Evolutionary conservation across 371 early-diverging fungal species (phyloP), one percentile per base, ranked within the genome.

Genomic region (Mucor indicus): DNA sequence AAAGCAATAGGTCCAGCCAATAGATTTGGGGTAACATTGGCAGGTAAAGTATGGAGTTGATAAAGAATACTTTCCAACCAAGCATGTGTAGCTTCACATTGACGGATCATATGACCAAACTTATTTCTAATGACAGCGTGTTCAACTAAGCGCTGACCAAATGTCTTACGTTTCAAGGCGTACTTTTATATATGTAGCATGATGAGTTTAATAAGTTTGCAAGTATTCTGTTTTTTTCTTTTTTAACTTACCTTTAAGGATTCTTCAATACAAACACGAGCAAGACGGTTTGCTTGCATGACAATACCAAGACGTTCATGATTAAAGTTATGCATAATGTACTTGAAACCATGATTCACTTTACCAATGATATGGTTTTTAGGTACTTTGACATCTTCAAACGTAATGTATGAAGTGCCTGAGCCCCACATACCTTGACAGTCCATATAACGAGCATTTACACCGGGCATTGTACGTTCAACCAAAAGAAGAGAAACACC

Each of bases 1-100:
- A 94, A 54, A 7, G 93, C 92, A 72, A 91, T 89, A n/a, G 91
- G 91, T 0, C 93, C 95, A 22, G 90, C 95, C 1, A 94, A 73
- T 37, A 85, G 80, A 32, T 81, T 60, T 66, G 85, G 82, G 46
- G 85, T 85, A n/a, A 80, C 49, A 13, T 86, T 79, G 13, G 69
- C 61, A 24, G 84, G 79, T 83, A 92, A 81, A 8, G 63, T 65
- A 44, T 65, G 69, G 25, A 81, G 70, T 67, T 92, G 92, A 58
- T 86, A 79, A 53, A 76, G 76, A 31, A 80, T 62, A 20, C 47
- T 64, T 62, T 94, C 94, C 60, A 86, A 75, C 93, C 93, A 94
- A 4, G 87, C 79, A 60, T 91, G 91, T 1, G 90, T 89, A 1
- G 92, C 90, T 62, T 94, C 94, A 38, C 90, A 84, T 68, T 88